Base-by-base conservation (phyloP, 768 basidiomycete species). In the Pleurotus tuoliensis region DNA sequence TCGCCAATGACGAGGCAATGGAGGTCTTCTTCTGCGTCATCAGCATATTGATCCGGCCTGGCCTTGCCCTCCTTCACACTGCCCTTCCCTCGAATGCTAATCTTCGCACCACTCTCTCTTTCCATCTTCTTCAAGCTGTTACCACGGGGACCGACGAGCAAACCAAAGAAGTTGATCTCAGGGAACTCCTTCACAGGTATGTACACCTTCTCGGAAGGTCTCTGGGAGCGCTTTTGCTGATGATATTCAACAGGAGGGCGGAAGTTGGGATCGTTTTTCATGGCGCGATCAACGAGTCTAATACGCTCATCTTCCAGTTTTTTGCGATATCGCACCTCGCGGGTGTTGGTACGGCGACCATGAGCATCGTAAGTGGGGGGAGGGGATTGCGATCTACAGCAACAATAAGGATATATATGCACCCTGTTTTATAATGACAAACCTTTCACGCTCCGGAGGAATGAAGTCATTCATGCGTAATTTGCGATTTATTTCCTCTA, bases 111-210 rank as follows among this genome's bases (percentile, higher is more conserved):
- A 66, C 90, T 93, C 65, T 98, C 93, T 57, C 92, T 81, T 72
- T 99, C 97, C 97, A 99, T 99, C 74, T 94, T 95, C 82, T 99
- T 99, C 81, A 98, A 76, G 76, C 95, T 95, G 70, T 99, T 98
- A 46, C 97, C 97, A 66, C 97, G 90, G 66, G 97, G 97, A 39
- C 97, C 97, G 61, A 99, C 96, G 59, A 99, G 83, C 59, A 99
- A 78, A 64, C 97, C 97, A 65, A 99, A 98, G 76, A 98, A 99
- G 70, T 99, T 99, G 79, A 99, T 98, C 74, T 98, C 96, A 1
- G 97, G 97, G 64, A 99, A 99, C 73, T 99, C 97, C 71, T 99
- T 98, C 69, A 98, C 95, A 40, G 97, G 97, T 59, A 99, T 98
- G 70, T 98, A 99, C 59, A 99, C 97, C 74, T 98, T 98, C 58